Percentiles rank a stretch among this genome's conserved stretches.
These are phyloP conservation scores for Daldinia grandis DNA, from an alignment of 495 filamentous ascomycete species.

Conservation along the genomic window DNA sequence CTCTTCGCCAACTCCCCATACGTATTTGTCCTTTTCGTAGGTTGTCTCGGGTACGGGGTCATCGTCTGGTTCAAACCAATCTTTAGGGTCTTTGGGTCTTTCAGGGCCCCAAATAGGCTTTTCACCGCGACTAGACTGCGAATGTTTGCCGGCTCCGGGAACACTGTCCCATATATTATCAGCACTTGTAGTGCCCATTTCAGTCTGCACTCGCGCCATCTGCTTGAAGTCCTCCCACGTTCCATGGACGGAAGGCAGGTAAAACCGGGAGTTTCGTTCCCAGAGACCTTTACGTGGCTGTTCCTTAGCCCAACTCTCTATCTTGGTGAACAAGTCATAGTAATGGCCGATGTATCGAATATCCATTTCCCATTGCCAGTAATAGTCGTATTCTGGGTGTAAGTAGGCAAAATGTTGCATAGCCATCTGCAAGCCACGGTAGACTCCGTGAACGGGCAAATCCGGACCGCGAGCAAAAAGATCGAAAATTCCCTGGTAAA, in stretches of 20 bases:
- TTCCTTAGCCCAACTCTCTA: slow-evolving; percentile 75
- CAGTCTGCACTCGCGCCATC: slow-evolving; percentile 89
- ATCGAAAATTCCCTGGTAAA: slow-evolving; percentile 85
- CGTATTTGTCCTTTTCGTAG: slow-evolving; percentile 80
- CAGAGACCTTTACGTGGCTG: slow-evolving; percentile 92
- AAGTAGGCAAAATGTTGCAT: slow-evolving; percentile 90
- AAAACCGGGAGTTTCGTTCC: slow-evolving; percentile 93
- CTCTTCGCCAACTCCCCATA: slow-evolving; percentile 91
- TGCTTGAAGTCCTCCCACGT: slow-evolving; percentile 92
- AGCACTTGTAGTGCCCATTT: slow-evolving; percentile 76
- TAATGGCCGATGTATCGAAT: slow-evolving; percentile 95
- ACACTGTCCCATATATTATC: slow-evolving; percentile 73
- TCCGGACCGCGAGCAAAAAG: slow-evolving; percentile 68
- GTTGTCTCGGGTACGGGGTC: slow-evolving; percentile 75
- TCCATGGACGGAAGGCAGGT: slow-evolving; percentile 87
- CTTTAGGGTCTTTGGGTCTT: slow-evolving; percentile 66
- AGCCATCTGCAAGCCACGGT: slow-evolving; percentile 90
- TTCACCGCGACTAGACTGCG: slow-evolving; percentile 56
- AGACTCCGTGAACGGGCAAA: slow-evolving; percentile 87
- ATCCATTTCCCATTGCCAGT: slow-evolving; percentile 99
- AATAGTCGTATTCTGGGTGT: slow-evolving; percentile 93
- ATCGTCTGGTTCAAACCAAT: slow-evolving; percentile 73
- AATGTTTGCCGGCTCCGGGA: slow-evolving; percentile 47
- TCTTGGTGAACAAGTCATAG: slow-evolving; percentile 84
- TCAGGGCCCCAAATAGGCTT: slow-evolving; percentile 87